Base-by-base conservation (phyloP, 2,329 filamentous ascomycete genomes). In the Trichoderma sp. region DNA sequence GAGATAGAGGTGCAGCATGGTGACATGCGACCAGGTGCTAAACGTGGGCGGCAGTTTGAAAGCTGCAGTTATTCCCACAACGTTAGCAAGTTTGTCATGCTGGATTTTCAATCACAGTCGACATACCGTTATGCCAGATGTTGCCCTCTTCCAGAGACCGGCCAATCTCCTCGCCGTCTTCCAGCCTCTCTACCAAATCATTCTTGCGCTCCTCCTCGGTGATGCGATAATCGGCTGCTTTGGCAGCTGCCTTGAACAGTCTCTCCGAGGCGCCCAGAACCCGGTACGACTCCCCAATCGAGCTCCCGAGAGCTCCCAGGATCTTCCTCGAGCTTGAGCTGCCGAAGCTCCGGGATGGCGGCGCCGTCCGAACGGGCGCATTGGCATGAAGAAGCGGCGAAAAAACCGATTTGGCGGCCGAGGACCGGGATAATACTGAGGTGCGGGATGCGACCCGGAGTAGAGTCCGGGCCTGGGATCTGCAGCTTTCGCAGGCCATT, bases 1-100 rank as follows among this genome's bases (percentile, higher is more conserved):
- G 68, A 97, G 86, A 83, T 97, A 98, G 86, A 99, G 91, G 83
- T 99, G 94, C 68, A 99, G 86, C 85, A 97, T 97, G 39, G 94
- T 95, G 53, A 98, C 90, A 80, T 98, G 94, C 22, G 93, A 92
- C 95, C 95, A 99, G 67, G 92, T 94, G 76, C 90, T 94, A 80
- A 99, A 99, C 0, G 93, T 98, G 1, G 93, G 92, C 35, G 87
- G 84, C 19, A 99, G 87, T 29, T 87, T 87, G 71, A 97, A 87
- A 61, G 90, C 92, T 97, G 74, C 37, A 22, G 2, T 45, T 9
- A 29, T 29, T 29, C 7, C 29, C 29, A 29, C 4, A 29, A 7
- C n/a, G 39, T 45, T 45, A 45, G 39, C n/a, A 45, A 0, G 2
- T 6, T n/a, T n/a, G 39, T 45, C 8, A 19, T 19, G n/a, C n/a